Evolutionary conservation across 2,329 filamentous ascomycete genomes (phyloP).

Genomic region (Penicillium paneum): DNA sequence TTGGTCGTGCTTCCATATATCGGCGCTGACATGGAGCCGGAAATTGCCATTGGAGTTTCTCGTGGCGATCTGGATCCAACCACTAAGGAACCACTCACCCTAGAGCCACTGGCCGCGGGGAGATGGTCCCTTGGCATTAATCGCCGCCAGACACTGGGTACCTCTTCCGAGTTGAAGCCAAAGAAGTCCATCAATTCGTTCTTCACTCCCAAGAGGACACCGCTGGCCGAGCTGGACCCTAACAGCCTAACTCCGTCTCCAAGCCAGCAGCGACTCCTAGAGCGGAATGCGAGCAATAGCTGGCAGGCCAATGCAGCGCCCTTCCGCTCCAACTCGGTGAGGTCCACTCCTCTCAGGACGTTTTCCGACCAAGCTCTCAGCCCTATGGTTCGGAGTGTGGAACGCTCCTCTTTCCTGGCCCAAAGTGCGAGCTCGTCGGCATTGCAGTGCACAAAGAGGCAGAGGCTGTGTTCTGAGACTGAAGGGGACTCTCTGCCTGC

Average conservation of each 20-base stretch:
- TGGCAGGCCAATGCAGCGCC: conserved; percentile 55
- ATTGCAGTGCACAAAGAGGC: conserved; percentile 50
- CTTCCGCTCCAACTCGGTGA: conserved; percentile 33
- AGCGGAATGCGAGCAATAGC: conserved; percentile 51
- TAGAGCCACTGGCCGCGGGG: conserved; percentile 34
- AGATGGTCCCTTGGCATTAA: conserved; percentile 36
- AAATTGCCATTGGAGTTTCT: conserved; percentile 71
- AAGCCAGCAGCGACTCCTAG: conserved; percentile 59
- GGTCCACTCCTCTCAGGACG: conserved; percentile 35
- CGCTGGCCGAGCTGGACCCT: conserved; percentile 64
- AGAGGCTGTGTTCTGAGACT: conserved; percentile 51
- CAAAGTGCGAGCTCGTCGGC: conserved; percentile 40
- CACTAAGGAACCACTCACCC: conserved; percentile 65
- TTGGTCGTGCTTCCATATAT: conserved; percentile 76
- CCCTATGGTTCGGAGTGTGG: conserved; percentile 40
- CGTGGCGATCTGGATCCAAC: conserved; percentile 82
- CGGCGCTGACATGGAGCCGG: conserved; percentile 66
- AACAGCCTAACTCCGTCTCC: conserved; percentile 66
- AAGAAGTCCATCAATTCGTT: conserved; percentile 61
- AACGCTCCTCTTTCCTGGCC: conserved; percentile 41
- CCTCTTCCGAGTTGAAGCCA: conserved; percentile 56
- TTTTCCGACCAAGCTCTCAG: conserved; percentile 41
- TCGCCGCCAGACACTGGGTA: conserved; percentile 41
- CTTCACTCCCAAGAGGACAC: conserved; percentile 62
- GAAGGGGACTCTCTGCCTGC: conserved; percentile 34